Evolutionary conservation across 1,284 basidiomycete species (phyloP).

Genomic region (Trichosporon faecale): DNA sequence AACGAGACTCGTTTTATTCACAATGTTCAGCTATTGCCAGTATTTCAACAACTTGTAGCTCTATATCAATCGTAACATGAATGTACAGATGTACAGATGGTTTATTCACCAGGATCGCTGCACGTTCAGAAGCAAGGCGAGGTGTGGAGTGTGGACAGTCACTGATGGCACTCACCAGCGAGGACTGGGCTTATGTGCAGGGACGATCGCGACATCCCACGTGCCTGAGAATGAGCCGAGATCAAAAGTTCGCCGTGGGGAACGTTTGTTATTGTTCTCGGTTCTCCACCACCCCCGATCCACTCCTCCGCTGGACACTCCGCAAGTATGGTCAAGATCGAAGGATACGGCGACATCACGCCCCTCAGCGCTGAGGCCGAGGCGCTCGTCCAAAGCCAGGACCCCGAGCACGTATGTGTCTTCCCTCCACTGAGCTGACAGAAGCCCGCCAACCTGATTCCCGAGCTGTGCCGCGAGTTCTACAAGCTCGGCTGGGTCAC

Average conservation of each 20-base stretch:
- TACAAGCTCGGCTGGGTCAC: slow-evolving; percentile 62
- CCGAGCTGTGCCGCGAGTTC: slow-evolving; percentile 63
- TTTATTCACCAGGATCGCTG: neutral
- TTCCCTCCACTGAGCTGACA: neutral
- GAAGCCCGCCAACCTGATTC: slow-evolving; percentile 77
- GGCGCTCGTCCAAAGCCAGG: slow-evolving; percentile 49
- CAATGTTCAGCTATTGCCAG: slow-evolving; percentile 1
- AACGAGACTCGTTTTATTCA: neutral
- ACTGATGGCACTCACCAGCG: neutral
- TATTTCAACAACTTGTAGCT: slow-evolving; percentile 10
- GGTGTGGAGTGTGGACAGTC: neutral
- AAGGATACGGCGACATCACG: slow-evolving; percentile 24
- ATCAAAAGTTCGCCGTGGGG: neutral
- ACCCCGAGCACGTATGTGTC: slow-evolving; percentile 52
- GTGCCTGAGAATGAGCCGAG: neutral
- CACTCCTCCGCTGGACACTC: neutral
- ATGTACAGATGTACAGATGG: slow-evolving; percentile 5
- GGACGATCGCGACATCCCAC: slow-evolving; percentile 4
- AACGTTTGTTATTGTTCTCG: slow-evolving; percentile 8
- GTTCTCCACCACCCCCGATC: neutral
- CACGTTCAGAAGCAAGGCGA: too few relatives aligned
- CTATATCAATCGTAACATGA: slow-evolving; percentile 3
- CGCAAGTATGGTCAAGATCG: slow-evolving; percentile 15
- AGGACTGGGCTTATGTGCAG: neutral
- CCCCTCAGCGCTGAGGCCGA: slow-evolving; percentile 38